Conservation (phyloP, 352 stramenopile species). For the Phytophthora constricta region DNA sequence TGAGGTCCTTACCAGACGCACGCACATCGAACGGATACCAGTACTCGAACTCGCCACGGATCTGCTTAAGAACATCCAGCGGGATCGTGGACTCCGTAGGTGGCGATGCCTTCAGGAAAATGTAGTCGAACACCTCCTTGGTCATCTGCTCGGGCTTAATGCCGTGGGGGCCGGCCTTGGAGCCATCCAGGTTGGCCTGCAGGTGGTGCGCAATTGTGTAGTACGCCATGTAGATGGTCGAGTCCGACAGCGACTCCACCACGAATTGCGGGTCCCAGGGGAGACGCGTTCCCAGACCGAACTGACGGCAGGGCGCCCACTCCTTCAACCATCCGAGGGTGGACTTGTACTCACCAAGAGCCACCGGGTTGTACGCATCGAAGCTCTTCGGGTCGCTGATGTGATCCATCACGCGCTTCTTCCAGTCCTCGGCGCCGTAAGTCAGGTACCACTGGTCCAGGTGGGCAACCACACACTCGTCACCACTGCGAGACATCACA, state of each 20-base stretch:
- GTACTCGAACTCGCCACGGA: constrained; percentile 98
- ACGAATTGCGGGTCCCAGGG: constrained; percentile 99
- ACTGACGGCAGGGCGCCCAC: constrained; percentile 99
- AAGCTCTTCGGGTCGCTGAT: constrained; percentile 94
- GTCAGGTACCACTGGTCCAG: constrained; percentile 99
- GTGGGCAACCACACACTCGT: constrained; percentile 99
- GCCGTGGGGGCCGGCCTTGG: constrained; percentile 84
- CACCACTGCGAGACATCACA: constrained; percentile 96
- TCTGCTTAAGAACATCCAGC: constrained; percentile 91
- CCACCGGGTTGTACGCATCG: constrained; percentile 94
- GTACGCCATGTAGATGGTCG: constrained; percentile 99
- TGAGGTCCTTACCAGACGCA: constrained; percentile 96
- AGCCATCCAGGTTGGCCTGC: constrained; percentile 96
- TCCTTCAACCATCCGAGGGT: constrained; percentile 99
- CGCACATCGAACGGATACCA: constrained; percentile 99
- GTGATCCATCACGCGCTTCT: constrained; percentile 94
- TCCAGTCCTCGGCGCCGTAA: constrained; percentile 99
- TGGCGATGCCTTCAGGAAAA: constrained; percentile 94
- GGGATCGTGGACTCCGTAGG: constrained; percentile 90
- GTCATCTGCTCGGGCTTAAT: constrained; percentile 91
- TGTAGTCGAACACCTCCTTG: constrained; percentile 99
- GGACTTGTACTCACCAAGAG: constrained; percentile 96
- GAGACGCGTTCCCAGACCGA: constrained; percentile 96
- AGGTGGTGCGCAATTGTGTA: constrained; percentile 99
- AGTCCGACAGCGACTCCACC: constrained; percentile 99